phyloP scores from a whole-genome alignment of 139 green algal genomes.

The Raphidocelis subcapitata region DNA sequence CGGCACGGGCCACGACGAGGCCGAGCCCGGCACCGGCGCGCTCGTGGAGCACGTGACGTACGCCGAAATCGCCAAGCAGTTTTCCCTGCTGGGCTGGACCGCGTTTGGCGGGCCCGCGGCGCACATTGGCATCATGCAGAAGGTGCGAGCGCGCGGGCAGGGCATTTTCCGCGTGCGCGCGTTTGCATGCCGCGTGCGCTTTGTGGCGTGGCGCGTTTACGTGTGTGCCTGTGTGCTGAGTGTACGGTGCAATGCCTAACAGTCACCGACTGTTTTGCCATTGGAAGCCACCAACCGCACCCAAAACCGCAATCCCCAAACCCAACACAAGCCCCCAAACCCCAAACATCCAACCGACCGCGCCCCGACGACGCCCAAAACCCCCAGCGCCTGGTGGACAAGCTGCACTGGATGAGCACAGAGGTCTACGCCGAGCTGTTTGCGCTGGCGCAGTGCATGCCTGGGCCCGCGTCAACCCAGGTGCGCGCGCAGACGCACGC shows the following conservation, averaged over 20 bases:
- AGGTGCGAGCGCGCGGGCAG: not conserved
- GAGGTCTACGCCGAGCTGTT: constrained; percentile 89
- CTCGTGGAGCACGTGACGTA: constrained; percentile 32
- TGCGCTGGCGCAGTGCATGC: constrained; percentile 84
- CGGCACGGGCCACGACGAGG: no score
- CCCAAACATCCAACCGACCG: no score
- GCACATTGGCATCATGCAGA: constrained; percentile 57
- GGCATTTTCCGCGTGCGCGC: not conserved
- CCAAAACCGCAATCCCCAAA: no score
- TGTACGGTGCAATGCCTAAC: not conserved
- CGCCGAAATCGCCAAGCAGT: constrained; percentile 66
- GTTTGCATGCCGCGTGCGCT: not conserved
- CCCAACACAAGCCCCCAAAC: no score
- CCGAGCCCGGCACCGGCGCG: no score
- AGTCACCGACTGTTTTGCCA: not conserved
- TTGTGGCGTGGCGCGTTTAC: no score
- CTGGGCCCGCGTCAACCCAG: constrained; percentile 89
- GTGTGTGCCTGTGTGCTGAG: no score
- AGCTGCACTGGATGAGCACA: constrained; percentile 73
- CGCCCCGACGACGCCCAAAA: no score
- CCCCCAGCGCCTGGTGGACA: constrained; percentile 70
- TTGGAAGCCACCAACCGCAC: no score
- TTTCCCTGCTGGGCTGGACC: constrained; percentile 77
- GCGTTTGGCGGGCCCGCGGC: constrained; percentile 79
- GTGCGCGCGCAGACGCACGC: no score